Percentiles rank a stretch among this genome's conserved stretches.
Conservation (phyloP, 805 yeast species). For the Kodamaea kakaduensis region DNA sequence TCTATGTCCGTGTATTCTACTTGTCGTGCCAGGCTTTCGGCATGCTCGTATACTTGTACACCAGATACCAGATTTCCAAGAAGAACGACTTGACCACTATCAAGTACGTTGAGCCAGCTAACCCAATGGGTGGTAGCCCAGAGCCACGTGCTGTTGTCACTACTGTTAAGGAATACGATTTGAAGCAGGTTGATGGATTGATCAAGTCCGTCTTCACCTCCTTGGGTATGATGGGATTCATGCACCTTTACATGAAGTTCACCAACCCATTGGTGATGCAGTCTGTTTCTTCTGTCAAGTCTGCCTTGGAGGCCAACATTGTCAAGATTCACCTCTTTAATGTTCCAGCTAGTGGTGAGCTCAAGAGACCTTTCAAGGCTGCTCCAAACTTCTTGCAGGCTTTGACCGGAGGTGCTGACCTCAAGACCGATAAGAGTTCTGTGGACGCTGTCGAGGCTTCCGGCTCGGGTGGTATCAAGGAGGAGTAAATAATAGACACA, state of each 20-base stretch:
- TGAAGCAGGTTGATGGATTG: conserved; percentile 74
- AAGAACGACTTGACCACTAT: conserved; percentile 89
- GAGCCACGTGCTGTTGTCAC: conserved; percentile 77
- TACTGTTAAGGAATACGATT: conserved; percentile 92
- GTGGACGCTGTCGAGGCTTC: conserved; percentile 79
- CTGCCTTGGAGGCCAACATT: conserved; percentile 83
- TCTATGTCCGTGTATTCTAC: conserved; percentile 75
- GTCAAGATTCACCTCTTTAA: conserved; percentile 89
- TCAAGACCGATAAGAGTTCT: conserved; percentile 82
- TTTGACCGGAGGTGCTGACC: conserved; percentile 58
- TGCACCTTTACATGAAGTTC: conserved; percentile 96
- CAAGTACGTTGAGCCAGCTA: conserved; percentile 85
- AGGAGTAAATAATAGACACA: conserved; percentile 58
- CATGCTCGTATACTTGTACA: conserved; percentile 60
- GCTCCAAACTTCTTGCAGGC: conserved; percentile 52
- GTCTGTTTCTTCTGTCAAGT: conserved; percentile 83
- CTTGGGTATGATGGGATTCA: conserved; percentile 94
- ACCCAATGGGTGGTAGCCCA: conserved; percentile 70
- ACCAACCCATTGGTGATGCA: conserved; percentile 97
- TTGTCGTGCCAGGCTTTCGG: conserved; percentile 61
- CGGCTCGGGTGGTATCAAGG: conserved; percentile 86
- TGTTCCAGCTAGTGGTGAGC: conserved; percentile 77
- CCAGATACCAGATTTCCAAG: conserved; percentile 55
- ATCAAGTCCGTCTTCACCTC: conserved; percentile 84
- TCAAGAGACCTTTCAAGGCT: conserved; percentile 95